Conservation (phyloP, 768 basidiomycete species). For the Termitomyces sp. region DNA sequence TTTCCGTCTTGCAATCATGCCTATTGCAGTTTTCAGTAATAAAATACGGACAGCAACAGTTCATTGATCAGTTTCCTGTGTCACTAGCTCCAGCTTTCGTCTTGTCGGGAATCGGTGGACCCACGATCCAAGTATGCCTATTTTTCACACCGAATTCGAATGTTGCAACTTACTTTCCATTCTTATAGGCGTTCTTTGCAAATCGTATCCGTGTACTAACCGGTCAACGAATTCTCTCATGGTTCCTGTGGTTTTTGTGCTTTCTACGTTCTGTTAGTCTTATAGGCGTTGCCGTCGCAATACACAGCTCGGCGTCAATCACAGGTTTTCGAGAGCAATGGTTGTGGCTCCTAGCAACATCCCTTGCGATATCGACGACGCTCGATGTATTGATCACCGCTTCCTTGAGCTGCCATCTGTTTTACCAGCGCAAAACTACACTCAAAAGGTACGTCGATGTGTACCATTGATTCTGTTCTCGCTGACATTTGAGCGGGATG, state of each 20-base stretch:
- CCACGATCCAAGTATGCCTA: conserved; percentile 7
- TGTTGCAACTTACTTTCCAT: background rate
- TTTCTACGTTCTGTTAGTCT: conserved; percentile 1
- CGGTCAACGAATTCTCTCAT: background rate
- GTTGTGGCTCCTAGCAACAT: conserved; percentile 3
- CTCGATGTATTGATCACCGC: background rate
- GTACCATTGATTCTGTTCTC: too few species aligned
- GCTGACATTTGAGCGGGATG: too few species aligned
- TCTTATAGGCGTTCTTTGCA: conserved; percentile 10
- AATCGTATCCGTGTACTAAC: conserved; percentile 4
- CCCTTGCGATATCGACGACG: conserved; percentile 4
- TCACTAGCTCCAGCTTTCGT: background rate
- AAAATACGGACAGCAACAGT: conserved; percentile 6
- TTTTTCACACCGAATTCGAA: too few species aligned
- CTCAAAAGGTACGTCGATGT: background rate
- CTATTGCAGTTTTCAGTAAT: conserved; percentile 1
- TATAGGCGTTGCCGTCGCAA: background rate
- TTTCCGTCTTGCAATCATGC: background rate
- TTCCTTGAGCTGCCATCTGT: background rate
- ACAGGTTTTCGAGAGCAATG: background rate
- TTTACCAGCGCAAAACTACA: background rate
- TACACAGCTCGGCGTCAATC: background rate
- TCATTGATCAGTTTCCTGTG: background rate
- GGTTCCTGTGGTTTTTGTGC: conserved; percentile 1
- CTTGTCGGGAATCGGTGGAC: conserved; percentile 4